Evolutionary conservation across 2,329 filamentous ascomycete species (phyloP), one percentile per base, ranked within the genome.

Genomic region (Ophiostoma ips): DNA sequence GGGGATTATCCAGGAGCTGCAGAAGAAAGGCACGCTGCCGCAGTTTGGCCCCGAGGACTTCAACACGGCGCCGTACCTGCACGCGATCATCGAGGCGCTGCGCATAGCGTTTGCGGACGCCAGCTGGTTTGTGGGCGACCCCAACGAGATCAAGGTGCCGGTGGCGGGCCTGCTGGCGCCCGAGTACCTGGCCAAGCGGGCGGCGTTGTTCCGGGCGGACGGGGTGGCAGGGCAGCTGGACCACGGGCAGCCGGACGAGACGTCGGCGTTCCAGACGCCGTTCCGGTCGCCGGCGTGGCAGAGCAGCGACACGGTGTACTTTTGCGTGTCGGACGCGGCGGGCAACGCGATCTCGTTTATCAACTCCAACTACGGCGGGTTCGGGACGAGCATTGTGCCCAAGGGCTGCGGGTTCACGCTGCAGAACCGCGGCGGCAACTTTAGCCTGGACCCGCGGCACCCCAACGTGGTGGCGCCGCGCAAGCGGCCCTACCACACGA

Each of bases 271-370:
- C 60, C 65, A 83, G 1, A 64, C 73, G 8, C 36, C 53, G 6
- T 85, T 50, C 45, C 40, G 35, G 19, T 87, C 63, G 1, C 88
- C 88, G 0, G 90, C 90, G 0, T 79, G 94, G 53, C 82, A 81
- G 55, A 84, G 84, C 66, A 85, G 83, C 63, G 92, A 98, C 64
- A 96, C 92, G 0, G 92, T 96, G 28, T 96, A 96, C 70, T 94
- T 96, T 62, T 81, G 83, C 51, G 84, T 84, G 11, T 84, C 88
- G 0, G 92, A 96, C 67, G 66, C 71, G 1, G 70, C 79, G 31
- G 92, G 92, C 49, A 96, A 96, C 65, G 90, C 84, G 33, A 89
- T 92, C 49, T 92, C 84, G 19, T 95, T 96, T 68, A 96, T 96
- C 70, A 96, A 95, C 73, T 89, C 83, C 66, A 94, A 90, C 71